Base-by-base conservation (phyloP, 257 asterid genomes). In the Jacaranda copaia region DNA sequence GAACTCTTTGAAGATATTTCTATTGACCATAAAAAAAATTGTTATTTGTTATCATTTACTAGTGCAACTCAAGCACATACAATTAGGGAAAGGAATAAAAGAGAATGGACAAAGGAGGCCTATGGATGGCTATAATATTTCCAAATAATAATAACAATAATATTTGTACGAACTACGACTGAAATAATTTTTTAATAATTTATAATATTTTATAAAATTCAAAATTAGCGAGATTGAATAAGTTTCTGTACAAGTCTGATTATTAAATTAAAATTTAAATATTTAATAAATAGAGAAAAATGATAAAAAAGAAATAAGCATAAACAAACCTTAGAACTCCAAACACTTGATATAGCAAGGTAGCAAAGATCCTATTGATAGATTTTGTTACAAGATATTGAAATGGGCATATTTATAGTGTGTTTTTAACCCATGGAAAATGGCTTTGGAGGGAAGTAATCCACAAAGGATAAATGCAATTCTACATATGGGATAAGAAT, bases 401-500 rank as follows among this genome's bases (percentile, higher is more conserved):
- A 60, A 66, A 58, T 66, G 25, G 32, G 59, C 56, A 59, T 68
- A 79, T 78, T 32, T 77, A 72, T 81, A 74, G 60, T 71, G 25
- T 46, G 59, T 55, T 67, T 46, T 46, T 32, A 42, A 42, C 74
- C 51, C n/a, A 8, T 19, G 57, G 52, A 80, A 20, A 56, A 12
- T 32, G 12, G 57, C 84, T 83, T 83, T 46, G 20, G 32, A 32
- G 15, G 53, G 25, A 83, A 72, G 84, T n/a, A 68, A 78, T 38
- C 40, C 61, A 39, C 72, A 20, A 51, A 46, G 3, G 15, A 18
- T 57, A 68, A 81, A 81, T 81, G 56, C 74, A 25, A 70, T 79
- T 5, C 1, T 59, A 6, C 66, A 71, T 10, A 15, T 68, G 82
- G 77, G 85, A 84, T 84, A 74, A 77, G 85, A 80, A 82, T 14